These are phyloP conservation scores for Beta macrorhiza DNA, from an alignment of 179 eudicot species.

Conservation along the genomic window DNA sequence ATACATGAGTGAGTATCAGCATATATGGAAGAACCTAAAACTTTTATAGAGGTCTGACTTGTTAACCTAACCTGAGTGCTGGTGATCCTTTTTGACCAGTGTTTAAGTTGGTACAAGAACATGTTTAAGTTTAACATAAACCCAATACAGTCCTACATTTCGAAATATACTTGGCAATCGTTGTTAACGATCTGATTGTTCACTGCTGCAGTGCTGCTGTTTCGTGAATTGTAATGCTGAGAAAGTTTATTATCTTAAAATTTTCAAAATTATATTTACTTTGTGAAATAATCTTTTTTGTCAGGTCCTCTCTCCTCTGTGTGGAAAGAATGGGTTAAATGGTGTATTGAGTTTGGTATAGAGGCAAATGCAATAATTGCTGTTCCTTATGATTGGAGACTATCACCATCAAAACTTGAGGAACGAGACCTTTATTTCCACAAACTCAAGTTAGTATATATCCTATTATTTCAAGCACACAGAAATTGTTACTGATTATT, in stretches of 20 bases:
- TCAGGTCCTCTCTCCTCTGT: slow-evolving; percentile 96
- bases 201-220: not conserved
- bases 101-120: not conserved
- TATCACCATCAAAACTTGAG: slow-evolving; percentile 94
- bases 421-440: slow-evolving; percentile 97
- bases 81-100: not conserved
- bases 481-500: slow-evolving; percentile 7
- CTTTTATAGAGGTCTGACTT: not conserved
- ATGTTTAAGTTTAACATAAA: not conserved
- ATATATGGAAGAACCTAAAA: not conserved
- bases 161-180: not conserved
- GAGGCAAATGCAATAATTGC: slow-evolving; percentile 96
- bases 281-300: slow-evolving; percentile 18
- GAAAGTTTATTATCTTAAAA: not conserved
- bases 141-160: not conserved
- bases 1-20: not conserved
- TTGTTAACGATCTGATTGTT: slow-evolving; percentile 10
- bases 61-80: not conserved
- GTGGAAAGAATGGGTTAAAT: slow-evolving; percentile 99
- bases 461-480: slow-evolving; percentile 14
- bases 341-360: slow-evolving; percentile 97
- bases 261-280: not conserved
- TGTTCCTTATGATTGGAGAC: slow-evolving; percentile 97
- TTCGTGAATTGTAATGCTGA: not conserved
- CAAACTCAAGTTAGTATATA: slow-evolving; percentile 69